phyloP scores from a whole-genome alignment of 768 basidiomycete species.

The Termitomyces sp. region DNA sequence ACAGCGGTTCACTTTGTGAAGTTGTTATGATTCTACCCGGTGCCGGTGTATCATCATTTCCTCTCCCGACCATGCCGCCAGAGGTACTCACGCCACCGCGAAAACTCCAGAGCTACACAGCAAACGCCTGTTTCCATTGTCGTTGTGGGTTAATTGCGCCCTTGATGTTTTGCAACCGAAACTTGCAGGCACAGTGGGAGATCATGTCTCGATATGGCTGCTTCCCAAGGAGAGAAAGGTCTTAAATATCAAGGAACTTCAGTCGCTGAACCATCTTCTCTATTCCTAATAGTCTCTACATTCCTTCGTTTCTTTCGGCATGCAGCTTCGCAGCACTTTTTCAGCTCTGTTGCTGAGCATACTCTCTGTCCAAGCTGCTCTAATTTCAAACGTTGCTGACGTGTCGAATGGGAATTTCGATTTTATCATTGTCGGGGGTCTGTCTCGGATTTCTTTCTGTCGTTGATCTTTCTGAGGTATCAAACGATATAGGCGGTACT shows the following conservation, averaged over 20 bases:
- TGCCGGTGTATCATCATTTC: background rate
- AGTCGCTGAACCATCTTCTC: background rate
- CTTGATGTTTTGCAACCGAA: background rate
- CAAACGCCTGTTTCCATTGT: background rate
- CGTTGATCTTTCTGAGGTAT: background rate
- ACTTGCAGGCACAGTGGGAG: background rate
- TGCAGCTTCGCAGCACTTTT: constrained; percentile 4
- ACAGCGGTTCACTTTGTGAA: background rate
- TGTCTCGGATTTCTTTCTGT: background rate
- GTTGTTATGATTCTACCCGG: background rate
- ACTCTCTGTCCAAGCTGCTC: constrained; percentile 1
- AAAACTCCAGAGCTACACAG: background rate
- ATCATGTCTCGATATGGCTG: background rate
- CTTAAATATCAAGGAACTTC: background rate
- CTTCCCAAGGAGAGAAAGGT: background rate
- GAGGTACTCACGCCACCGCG: background rate
- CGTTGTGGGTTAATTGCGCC: background rate
- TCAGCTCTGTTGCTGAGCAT: constrained; percentile 1
- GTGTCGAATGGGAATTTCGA: background rate
- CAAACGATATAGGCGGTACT: constrained; percentile 4
- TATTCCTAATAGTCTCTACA: background rate
- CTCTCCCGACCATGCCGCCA: background rate
- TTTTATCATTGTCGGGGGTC: constrained; percentile 8
- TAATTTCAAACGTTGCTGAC: constrained; percentile 2
- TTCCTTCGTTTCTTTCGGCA: background rate